Conservation (phyloP, 1,139 yeast genomes). For the Protomyces inundatus region DNA sequence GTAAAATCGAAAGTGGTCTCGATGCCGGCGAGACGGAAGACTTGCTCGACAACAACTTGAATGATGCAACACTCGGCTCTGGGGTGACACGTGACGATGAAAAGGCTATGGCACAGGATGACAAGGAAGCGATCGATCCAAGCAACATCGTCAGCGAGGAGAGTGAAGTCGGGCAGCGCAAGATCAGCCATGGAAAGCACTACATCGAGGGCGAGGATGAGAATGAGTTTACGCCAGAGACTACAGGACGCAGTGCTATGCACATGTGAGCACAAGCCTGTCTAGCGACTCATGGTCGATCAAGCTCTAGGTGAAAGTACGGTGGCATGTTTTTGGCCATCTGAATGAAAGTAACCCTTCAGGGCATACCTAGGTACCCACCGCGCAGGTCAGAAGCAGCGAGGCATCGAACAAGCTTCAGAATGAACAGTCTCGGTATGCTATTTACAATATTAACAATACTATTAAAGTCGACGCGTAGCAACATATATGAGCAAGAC, state of each 20-base stretch:
- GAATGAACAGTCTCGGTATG: neutral
- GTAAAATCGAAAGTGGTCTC: neutral
- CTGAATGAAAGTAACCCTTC: no score
- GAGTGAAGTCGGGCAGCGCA: constrained; percentile 9
- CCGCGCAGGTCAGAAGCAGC: neutral
- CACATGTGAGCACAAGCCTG: neutral
- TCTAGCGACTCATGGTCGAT: no score
- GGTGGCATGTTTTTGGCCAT: no score
- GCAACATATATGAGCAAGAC: neutral
- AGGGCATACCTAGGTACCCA: no score
- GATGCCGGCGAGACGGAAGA: neutral
- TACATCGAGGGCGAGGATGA: constrained; percentile 21
- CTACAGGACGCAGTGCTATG: neutral
- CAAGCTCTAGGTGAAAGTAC: no score
- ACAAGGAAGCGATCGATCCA: constrained; percentile 18
- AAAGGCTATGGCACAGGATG: constrained; percentile 8
- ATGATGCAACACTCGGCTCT: neutral
- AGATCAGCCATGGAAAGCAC: constrained; percentile 1
- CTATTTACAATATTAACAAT: neutral
- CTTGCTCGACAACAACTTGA: neutral
- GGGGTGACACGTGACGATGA: neutral
- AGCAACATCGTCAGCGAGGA: constrained; percentile 15
- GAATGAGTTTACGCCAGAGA: constrained; percentile 8
- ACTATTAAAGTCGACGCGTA: neutral
- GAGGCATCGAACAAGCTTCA: neutral